Evolutionary conservation across 768 basidiomycete species (phyloP).

Genomic region (Hypholoma fasciculare): DNA sequence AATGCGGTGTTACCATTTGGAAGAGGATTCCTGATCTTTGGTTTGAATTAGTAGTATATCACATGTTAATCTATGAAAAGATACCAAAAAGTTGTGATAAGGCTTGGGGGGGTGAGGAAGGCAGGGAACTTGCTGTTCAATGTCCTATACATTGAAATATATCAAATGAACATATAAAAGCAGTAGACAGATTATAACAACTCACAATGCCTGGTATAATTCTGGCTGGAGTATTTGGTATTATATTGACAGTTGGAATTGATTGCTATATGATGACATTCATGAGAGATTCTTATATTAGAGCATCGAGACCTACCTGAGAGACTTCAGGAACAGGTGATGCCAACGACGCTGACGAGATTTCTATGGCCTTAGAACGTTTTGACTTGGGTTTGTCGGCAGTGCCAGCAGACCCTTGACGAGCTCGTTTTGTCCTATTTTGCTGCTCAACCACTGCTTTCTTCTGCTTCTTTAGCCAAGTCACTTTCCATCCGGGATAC

Average conservation of each 20-base stretch:
- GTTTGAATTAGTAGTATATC: neutral
- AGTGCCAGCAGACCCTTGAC: neutral
- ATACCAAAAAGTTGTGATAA: neutral
- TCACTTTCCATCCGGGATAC: slow-evolving; percentile 8
- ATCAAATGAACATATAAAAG: neutral
- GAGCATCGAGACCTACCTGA: neutral
- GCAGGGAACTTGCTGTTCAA: neutral
- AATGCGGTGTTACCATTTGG: neutral
- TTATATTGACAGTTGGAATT: neutral
- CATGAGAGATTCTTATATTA: neutral
- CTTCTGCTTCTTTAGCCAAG: slow-evolving; percentile 7
- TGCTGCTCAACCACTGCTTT: neutral
- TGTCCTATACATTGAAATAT: neutral
- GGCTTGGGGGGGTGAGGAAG: neutral
- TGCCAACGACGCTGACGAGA: neutral
- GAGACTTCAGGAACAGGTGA: neutral
- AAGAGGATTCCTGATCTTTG: neutral
- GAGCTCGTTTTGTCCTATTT: slow-evolving; percentile 1
- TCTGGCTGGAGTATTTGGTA: no score
- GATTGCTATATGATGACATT: neutral
- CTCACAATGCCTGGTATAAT: no score
- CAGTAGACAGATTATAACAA: neutral
- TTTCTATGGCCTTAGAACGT: neutral
- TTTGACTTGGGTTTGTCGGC: neutral
- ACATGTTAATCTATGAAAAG: neutral